A percentile compares a stretch with the other conserved stretches of the same genome.
phyloP scores from a whole-genome alignment of 805 yeast species.

The Candida easanensis region DNA sequence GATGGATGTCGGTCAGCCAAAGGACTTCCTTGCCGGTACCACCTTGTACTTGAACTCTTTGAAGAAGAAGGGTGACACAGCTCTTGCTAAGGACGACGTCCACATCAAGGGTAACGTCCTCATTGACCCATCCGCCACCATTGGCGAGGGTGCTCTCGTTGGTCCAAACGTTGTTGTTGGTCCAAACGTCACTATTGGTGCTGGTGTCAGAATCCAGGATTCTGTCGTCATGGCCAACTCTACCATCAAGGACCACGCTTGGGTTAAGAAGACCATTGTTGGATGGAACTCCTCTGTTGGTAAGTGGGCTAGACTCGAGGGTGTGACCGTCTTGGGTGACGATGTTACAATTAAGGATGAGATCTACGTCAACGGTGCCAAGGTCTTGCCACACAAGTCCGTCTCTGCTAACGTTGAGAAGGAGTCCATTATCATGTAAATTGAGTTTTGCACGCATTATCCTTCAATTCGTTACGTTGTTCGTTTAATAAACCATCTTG shows the following conservation, averaged over 20 bases:
- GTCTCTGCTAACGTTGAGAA: conserved; percentile 95
- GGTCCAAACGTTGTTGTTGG: conserved; percentile 99
- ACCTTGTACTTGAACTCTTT: conserved; percentile 85
- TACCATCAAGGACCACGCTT: conserved; percentile 92
- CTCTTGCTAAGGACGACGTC: conserved; percentile 56
- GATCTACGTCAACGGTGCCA: conserved; percentile 98
- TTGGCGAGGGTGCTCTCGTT: conserved; percentile 88
- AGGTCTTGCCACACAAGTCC: conserved; percentile 97
- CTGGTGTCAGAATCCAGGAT: conserved; percentile 97
- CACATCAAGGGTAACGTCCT: conserved; percentile 86
- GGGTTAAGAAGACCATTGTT: conserved; percentile 95
- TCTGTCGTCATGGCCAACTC: conserved; percentile 91
- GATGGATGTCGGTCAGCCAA: conserved; percentile 99
- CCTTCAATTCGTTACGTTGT: conserved; percentile 8
- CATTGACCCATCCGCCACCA: conserved; percentile 92
- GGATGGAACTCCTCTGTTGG: conserved; percentile 99
- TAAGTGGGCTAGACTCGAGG: conserved; percentile 98
- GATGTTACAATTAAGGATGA: conserved; percentile 98
- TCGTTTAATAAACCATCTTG: conserved; percentile 10
- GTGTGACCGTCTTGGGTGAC: conserved; percentile 96
- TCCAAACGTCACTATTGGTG: conserved; percentile 93
- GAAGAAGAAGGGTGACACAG: conserved; percentile 72
- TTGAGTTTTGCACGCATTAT: background rate
- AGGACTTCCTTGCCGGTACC: conserved; percentile 97
- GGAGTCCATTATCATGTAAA: conserved; percentile 96